A percentile compares a stretch with the other conserved stretches of the same genome.
phyloP scores from a whole-genome alignment of 495 filamentous ascomycete genomes.

The Acidiella bohemica region DNA sequence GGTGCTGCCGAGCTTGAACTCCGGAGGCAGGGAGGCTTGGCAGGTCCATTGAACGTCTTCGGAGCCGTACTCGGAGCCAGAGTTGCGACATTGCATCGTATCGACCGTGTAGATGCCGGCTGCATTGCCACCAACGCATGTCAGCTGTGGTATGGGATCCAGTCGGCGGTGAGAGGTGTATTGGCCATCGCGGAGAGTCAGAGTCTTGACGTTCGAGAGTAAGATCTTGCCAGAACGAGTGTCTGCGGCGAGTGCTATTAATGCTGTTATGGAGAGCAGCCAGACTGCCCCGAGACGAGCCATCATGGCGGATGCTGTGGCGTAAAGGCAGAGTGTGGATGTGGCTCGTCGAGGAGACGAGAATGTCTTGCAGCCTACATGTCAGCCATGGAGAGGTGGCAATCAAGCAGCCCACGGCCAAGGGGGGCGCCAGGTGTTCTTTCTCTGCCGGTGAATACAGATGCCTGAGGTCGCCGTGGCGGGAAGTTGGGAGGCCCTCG shows the following conservation, averaged over 20 bases:
- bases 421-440: conserved; percentile 2
- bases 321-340: background rate
- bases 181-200: conserved; percentile 55
- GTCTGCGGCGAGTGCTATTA: conserved; percentile 3
- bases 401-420: too few species aligned
- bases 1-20: conserved; percentile 79
- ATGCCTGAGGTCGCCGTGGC: too few species aligned
- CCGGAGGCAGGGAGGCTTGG: conserved; percentile 58
- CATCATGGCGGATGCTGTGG: background rate
- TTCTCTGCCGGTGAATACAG: too few species aligned
- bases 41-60: conserved; percentile 73
- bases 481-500: too few species aligned
- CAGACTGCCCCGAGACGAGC: too few species aligned
- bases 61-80: conserved; percentile 39
- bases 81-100: conserved; percentile 78
- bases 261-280: too few species aligned
- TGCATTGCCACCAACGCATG: conserved; percentile 56
- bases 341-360: conserved; percentile 1
- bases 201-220: conserved; percentile 59
- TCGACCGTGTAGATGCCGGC: conserved; percentile 55
- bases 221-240: conserved; percentile 42
- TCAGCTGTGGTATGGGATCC: conserved; percentile 65
- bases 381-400: too few species aligned
- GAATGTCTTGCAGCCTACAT: background rate
- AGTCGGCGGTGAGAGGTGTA: conserved; percentile 66